phyloP scores from a whole-genome alignment of 78 protist genomes.

The Capsaspora owczarzaki region DNA sequence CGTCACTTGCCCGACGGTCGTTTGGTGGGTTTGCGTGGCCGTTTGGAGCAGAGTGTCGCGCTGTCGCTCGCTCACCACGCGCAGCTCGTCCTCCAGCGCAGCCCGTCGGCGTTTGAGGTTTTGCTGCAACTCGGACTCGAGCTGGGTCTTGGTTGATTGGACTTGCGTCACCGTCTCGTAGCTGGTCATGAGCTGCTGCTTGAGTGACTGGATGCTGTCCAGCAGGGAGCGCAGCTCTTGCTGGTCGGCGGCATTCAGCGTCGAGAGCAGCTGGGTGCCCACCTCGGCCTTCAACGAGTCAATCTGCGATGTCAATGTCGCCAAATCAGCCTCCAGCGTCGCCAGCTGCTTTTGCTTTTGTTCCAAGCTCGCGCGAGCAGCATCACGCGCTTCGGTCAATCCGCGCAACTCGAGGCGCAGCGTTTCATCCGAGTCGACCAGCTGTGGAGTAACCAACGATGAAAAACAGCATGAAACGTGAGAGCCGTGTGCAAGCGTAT shows the following conservation, averaged over 20 bases:
- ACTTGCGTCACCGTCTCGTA: not conserved
- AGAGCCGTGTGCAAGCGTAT: no score
- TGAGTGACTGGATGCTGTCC: not conserved
- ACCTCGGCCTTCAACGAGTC: conserved; percentile 11
- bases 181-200: not conserved
- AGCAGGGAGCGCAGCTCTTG: not conserved
- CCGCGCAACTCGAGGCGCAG: not conserved
- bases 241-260: conserved; percentile 2
- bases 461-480: not conserved
- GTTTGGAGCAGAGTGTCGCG: not conserved
- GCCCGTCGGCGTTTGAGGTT: not conserved
- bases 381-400: not conserved
- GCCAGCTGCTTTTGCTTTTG: not conserved
- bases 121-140: not conserved
- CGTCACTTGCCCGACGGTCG: not conserved
- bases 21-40: not conserved
- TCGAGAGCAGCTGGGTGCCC: not conserved
- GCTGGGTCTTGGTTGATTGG: not conserved
- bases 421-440: no score
- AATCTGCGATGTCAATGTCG: no score
- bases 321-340: not conserved
- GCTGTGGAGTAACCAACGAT: no score
- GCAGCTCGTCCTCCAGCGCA: conserved; percentile 1
- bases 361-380: not conserved
- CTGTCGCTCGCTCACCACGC: not conserved